Evolutionary conservation across 2,329 filamentous ascomycete genomes (phyloP).

Genomic region (Aspergillus awamori): DNA sequence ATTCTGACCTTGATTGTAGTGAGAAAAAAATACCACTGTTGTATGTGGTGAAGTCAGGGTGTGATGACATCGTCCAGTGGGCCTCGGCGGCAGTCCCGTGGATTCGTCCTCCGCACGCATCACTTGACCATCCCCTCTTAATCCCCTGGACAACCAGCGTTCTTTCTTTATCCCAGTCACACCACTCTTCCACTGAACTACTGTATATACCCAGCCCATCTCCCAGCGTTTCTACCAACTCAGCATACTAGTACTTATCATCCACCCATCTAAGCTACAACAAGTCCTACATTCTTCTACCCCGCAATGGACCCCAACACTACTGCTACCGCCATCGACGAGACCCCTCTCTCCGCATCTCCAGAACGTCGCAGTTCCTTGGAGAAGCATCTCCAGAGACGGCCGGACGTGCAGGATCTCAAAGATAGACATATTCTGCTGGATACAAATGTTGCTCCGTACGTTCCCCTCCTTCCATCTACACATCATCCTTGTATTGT

Average conservation of each 20-base stretch:
- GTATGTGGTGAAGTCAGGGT: not conserved
- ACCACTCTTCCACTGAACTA: not conserved
- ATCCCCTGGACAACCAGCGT: constrained; percentile 16
- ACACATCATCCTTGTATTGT: not conserved
- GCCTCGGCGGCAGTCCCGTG: constrained; percentile 16
- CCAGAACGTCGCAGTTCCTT: constrained; percentile 67
- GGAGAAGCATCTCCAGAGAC: constrained; percentile 71
- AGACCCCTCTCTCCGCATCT: constrained; percentile 57
- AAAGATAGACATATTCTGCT: constrained; percentile 70
- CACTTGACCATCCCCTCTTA: constrained; percentile 22
- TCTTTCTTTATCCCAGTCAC: not conserved
- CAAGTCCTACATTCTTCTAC: not conserved
- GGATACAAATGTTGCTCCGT: constrained; percentile 69
- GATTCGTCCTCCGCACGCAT: constrained; percentile 18
- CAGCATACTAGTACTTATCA: not conserved
- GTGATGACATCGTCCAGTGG: constrained; percentile 7
- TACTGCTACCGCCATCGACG: constrained; percentile 50
- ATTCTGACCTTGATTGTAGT: not conserved
- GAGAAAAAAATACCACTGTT: not conserved
- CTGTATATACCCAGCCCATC: not conserved
- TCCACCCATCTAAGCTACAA: not conserved
- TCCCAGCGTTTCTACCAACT: not conserved
- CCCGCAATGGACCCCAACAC: constrained; percentile 17
- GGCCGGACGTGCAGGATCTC: constrained; percentile 67
- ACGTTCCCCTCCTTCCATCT: constrained; percentile 29